Conservation (phyloP, 768 basidiomycete species). For the Omphalotus guepiniiformis region DNA sequence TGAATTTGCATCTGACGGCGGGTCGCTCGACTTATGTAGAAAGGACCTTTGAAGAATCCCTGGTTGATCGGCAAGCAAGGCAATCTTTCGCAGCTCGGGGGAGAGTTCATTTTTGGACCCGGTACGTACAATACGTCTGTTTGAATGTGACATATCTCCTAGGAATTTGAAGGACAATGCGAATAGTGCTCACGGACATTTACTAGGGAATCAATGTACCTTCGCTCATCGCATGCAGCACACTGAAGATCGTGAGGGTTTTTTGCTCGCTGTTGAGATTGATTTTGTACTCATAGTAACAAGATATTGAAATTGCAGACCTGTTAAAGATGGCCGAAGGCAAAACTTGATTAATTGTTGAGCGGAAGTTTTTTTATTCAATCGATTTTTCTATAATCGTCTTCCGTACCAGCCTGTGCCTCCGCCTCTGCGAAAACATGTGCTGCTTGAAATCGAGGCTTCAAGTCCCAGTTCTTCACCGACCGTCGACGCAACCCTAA, state of each 20-base stretch:
- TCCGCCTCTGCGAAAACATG: too few relatives aligned
- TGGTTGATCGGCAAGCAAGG: constrained; percentile 56
- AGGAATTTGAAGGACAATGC: too few relatives aligned
- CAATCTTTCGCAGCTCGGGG: constrained; percentile 57
- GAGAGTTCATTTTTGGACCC: constrained; percentile 59
- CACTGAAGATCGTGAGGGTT: constrained; percentile 47
- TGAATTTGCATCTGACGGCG: background rate
- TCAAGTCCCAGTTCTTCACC: too few relatives aligned
- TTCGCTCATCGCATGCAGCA: constrained; percentile 59
- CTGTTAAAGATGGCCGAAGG: background rate
- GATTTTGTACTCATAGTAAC: background rate
- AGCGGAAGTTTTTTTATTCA: background rate
- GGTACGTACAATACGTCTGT: constrained; percentile 38
- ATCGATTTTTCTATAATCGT: too few relatives aligned
- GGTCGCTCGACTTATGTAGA: constrained; percentile 13
- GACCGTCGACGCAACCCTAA: too few relatives aligned
- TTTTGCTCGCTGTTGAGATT: background rate
- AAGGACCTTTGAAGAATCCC: constrained; percentile 39
- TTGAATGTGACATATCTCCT: too few relatives aligned
- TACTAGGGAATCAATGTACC: constrained; percentile 25
- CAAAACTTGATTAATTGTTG: background rate
- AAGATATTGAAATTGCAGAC: constrained; percentile 11
- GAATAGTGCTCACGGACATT: too few relatives aligned
- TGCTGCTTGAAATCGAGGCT: too few relatives aligned
- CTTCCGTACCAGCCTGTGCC: too few relatives aligned